Percentiles rank a stretch among this genome's conserved stretches.
These are phyloP conservation scores for Raphanus sativus DNA, from an alignment of 345 rosid species.

Conservation along the genomic window DNA sequence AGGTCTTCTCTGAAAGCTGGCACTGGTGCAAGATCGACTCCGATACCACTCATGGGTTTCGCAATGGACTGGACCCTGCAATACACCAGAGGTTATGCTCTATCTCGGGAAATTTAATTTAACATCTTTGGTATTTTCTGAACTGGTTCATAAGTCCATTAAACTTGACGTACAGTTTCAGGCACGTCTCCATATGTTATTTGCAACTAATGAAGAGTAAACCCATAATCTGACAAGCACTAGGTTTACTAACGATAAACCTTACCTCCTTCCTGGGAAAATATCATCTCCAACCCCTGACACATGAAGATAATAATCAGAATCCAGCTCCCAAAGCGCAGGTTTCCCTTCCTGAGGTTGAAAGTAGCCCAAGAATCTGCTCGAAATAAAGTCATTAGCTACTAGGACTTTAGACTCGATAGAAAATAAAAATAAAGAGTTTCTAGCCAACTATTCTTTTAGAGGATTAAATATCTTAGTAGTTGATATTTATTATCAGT, in stretches of 20 bases:
- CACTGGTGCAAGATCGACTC: conserved; percentile 68
- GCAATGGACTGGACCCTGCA: conserved; percentile 35
- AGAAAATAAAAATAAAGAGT: background rate
- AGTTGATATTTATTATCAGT: conserved; percentile 7
- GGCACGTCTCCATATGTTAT: background rate
- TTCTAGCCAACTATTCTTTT: conserved; percentile 7
- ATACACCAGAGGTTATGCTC: conserved; percentile 13
- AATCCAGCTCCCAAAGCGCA: conserved; percentile 98
- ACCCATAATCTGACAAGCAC: background rate
- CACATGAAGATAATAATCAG: conserved; percentile 96
- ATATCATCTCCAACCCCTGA: conserved; percentile 83
- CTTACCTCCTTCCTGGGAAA: conserved; percentile 58
- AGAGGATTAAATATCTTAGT: conserved; percentile 10
- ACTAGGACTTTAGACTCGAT: background rate
- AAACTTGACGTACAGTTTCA: conserved; percentile 2
- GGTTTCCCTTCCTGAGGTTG: conserved; percentile 95
- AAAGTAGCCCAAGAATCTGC: conserved; percentile 95
- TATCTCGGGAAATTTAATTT: background rate
- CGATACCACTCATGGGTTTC: conserved; percentile 48
- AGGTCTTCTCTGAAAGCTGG: conserved; percentile 94
- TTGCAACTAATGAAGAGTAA: conserved; percentile 9
- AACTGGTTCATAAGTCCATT: background rate
- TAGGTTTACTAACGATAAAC: conserved; percentile 13
- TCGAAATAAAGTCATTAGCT: conserved; percentile 6
- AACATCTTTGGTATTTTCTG: conserved; percentile 1